Conservation (phyloP, 129 eudicot genomes). For the Cynara cardunculus region DNA sequence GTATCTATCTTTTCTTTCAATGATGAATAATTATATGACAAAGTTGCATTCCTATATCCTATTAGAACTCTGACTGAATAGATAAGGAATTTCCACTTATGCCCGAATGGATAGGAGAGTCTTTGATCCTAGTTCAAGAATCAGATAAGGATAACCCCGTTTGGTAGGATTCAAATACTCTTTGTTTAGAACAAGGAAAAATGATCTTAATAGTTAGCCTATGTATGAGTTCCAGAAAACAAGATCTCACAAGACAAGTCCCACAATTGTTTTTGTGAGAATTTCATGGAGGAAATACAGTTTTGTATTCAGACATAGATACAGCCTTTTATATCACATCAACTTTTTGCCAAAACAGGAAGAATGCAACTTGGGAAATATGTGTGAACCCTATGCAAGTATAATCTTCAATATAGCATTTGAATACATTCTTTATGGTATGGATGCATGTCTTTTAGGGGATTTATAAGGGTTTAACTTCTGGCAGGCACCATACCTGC, state of each 20-base stretch:
- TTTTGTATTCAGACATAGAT: background rate
- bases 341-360: background rate
- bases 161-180: background rate
- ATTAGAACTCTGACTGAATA: background rate
- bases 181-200: background rate
- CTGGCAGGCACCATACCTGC: constrained; percentile 87
- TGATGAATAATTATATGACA: background rate
- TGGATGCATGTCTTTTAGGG: background rate
- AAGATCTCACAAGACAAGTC: background rate
- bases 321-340: background rate
- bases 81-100: background rate
- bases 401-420: background rate
- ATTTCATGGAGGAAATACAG: background rate
- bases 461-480: constrained; percentile 8
- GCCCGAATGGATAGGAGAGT: background rate
- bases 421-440: background rate
- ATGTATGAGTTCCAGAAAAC: too few relatives aligned
- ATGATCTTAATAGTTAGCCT: background rate
- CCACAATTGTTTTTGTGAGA: background rate
- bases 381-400: background rate
- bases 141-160: background rate
- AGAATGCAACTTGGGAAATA: background rate
- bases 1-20: background rate
- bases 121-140: background rate
- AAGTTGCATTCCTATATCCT: background rate